phyloP scores from a whole-genome alignment of 177 flowering plant species.

The Vitis hybrid region DNA sequence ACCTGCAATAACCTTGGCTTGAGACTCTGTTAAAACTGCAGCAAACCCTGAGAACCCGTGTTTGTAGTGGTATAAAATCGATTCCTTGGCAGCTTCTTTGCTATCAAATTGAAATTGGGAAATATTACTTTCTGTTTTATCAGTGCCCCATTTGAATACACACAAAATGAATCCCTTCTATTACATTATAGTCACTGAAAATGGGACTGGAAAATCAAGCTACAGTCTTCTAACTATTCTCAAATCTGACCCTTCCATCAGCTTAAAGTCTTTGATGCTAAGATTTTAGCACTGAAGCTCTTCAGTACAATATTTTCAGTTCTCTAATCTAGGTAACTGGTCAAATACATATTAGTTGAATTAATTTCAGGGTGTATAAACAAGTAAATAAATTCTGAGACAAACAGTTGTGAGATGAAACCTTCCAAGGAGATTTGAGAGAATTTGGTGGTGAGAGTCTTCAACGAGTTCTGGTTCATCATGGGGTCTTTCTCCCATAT shows the following conservation, averaged over 20 bases:
- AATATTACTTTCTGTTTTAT: slow-evolving; percentile 1
- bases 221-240: no score
- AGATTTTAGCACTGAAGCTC: no score
- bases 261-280: no score
- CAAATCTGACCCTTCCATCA: no score
- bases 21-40: slow-evolving; percentile 38
- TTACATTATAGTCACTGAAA: no score
- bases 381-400: neutral
- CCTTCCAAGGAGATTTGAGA: slow-evolving; percentile 49
- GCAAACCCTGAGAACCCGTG: slow-evolving; percentile 64
- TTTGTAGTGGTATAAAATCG: slow-evolving; percentile 51
- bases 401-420: slow-evolving; percentile 2
- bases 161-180: no score
- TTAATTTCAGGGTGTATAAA: neutral
- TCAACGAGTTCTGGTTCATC: slow-evolving; percentile 32
- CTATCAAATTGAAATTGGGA: slow-evolving; percentile 23
- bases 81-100: slow-evolving; percentile 39
- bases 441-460: slow-evolving; percentile 42
- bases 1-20: slow-evolving; percentile 53
- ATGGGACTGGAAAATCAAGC: no score
- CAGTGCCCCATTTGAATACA: neutral
- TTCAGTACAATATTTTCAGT: no score
- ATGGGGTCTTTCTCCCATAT: slow-evolving; percentile 41
- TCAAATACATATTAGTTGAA: neutral
- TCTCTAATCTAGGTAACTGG: no score